Evolutionary conservation across 306 rosid species (phyloP).

Genomic region (Cucurbita argyrosperma): DNA sequence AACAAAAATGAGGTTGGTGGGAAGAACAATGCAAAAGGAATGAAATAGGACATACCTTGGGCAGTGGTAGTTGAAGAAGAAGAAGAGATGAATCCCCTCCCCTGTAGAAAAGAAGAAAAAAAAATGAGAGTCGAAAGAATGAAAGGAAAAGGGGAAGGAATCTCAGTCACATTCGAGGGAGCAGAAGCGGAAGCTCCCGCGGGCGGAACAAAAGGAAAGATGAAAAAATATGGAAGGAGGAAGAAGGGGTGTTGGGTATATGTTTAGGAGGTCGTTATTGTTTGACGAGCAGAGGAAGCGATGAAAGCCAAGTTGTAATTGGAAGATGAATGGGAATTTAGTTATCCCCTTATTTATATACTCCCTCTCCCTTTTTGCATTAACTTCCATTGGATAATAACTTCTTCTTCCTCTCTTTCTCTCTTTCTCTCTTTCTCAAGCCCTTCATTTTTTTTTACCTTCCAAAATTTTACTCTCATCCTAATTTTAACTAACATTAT

Average conservation of each 20-base stretch:
- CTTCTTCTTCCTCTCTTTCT: too few relatives aligned
- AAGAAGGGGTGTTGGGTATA: neutral
- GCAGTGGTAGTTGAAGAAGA: constrained; percentile 12
- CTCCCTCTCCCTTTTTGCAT: too few relatives aligned
- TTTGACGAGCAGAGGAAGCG: too few relatives aligned
- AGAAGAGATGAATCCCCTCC: constrained; percentile 8
- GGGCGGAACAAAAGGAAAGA: neutral
- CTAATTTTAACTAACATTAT: too few relatives aligned
- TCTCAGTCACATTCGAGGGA: constrained; percentile 13
- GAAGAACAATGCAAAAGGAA: neutral
- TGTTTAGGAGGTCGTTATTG: too few relatives aligned
- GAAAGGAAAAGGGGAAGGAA: neutral
- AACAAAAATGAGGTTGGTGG: neutral
- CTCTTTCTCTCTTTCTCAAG: too few relatives aligned
- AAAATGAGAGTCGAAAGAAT: neutral
- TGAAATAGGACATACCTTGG: constrained; percentile 21
- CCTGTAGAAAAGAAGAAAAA: neutral
- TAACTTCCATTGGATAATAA: too few relatives aligned
- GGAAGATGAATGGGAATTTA: too few relatives aligned
- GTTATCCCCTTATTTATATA: too few relatives aligned
- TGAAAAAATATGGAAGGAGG: constrained; percentile 6
- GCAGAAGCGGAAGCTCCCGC: neutral
- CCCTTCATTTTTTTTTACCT: too few relatives aligned
- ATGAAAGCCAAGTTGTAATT: too few relatives aligned
- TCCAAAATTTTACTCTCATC: too few relatives aligned